Conservation (phyloP, 768 basidiomycete genomes). For the Ramaria rubella region DNA sequence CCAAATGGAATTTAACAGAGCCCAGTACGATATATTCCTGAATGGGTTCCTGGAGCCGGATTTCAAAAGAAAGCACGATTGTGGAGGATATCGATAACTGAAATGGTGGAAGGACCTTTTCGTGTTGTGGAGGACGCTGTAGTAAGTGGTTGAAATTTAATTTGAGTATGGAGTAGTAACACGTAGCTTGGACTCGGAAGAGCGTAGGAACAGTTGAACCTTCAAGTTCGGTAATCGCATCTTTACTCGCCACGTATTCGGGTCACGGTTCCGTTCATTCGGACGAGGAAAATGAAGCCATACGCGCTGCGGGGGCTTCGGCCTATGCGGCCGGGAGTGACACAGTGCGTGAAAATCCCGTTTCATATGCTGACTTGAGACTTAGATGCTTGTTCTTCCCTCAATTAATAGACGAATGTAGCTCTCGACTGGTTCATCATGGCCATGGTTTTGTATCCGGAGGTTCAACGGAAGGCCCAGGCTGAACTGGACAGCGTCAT, state of each 20-base stretch:
- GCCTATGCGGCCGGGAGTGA: constrained; percentile 39
- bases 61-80: constrained; percentile 54
- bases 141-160: no score
- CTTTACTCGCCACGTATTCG: constrained; percentile 7
- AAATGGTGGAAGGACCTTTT: constrained; percentile 45
- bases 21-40: constrained; percentile 43
- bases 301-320: constrained; percentile 32
- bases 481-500: neutral
- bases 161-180: neutral
- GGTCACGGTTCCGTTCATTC: neutral
- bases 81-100: constrained; percentile 52
- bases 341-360: constrained; percentile 28
- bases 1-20: neutral
- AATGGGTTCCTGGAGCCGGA: constrained; percentile 60
- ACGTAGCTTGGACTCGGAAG: neutral
- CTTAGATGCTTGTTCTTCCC: no score
- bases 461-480: constrained; percentile 7
- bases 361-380: neutral
- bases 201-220: neutral
- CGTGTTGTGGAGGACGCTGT: constrained; percentile 35
- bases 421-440: neutral
- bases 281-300: constrained; percentile 22
- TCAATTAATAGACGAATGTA: neutral
- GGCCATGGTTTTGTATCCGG: constrained; percentile 4
- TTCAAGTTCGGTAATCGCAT: neutral